Evolutionary conservation across 768 basidiomycete genomes (phyloP).

Genomic region (Agaricus sinodeliciosus): DNA sequence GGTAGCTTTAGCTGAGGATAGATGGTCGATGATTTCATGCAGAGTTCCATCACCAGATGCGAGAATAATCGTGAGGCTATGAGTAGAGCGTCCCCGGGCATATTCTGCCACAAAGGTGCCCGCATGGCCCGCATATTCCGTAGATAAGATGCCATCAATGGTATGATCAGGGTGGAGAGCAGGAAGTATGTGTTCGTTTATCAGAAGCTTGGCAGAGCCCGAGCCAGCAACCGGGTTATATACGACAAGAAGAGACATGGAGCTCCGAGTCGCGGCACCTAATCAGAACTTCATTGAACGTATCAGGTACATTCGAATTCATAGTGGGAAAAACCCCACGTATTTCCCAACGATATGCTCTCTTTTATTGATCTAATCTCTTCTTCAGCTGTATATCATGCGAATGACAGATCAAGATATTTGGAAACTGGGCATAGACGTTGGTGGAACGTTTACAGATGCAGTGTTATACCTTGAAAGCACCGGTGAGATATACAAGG

Average conservation of each 20-base stretch:
- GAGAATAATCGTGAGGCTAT: slow-evolving; percentile 42
- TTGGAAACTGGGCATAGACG: slow-evolving; percentile 23
- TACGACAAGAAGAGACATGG: slow-evolving; percentile 51
- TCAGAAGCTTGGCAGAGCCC: slow-evolving; percentile 46
- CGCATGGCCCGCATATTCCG: slow-evolving; percentile 49
- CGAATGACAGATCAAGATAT: neutral
- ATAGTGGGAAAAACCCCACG: no score
- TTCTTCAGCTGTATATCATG: neutral
- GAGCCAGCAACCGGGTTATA: slow-evolving; percentile 77
- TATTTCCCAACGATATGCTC: neutral
- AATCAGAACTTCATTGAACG: neutral
- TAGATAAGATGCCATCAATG: slow-evolving; percentile 38
- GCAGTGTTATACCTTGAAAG: slow-evolving; percentile 19
- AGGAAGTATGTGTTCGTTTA: slow-evolving; percentile 58
- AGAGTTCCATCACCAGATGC: slow-evolving; percentile 90
- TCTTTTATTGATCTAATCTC: neutral
- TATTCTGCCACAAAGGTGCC: slow-evolving; percentile 37
- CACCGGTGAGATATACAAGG: slow-evolving; percentile 18
- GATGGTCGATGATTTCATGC: slow-evolving; percentile 80
- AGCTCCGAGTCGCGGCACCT: neutral
- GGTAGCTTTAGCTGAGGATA: slow-evolving; percentile 15
- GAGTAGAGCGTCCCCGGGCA: slow-evolving; percentile 19
- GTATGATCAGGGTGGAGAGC: slow-evolving; percentile 36
- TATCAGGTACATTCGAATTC: no score
- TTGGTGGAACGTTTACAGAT: slow-evolving; percentile 21